Conservation (phyloP, 768 basidiomycete species). For the Auricularia cornea region DNA sequence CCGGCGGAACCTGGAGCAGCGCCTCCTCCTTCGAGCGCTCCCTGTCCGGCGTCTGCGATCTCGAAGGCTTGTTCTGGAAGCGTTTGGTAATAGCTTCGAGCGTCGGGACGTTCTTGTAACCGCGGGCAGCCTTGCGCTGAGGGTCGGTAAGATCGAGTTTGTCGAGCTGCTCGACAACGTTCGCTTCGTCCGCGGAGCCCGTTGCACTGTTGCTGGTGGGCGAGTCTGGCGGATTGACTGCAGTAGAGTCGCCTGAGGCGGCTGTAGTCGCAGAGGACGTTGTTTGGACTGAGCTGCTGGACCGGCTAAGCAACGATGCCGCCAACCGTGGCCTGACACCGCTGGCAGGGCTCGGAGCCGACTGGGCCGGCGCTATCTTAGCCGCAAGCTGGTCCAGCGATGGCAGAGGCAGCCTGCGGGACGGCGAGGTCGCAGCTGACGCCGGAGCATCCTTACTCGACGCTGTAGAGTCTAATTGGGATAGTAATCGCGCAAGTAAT, state of each 20-base stretch:
- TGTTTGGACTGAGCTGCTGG: constrained; percentile 21
- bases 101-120: constrained; percentile 83
- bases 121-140: constrained; percentile 39
- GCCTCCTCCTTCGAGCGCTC: constrained; percentile 1
- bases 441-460: neutral
- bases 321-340: constrained; percentile 56
- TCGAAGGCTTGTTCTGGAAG: constrained; percentile 51
- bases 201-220: constrained; percentile 39
- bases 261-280: constrained; percentile 45
- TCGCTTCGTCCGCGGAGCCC: constrained; percentile 30
- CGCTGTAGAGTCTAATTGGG: neutral
- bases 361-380: constrained; percentile 24
- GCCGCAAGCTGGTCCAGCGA: constrained; percentile 75
- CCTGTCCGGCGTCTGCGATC: constrained; percentile 18
- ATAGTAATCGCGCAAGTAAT: neutral
- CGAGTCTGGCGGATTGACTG: constrained; percentile 59
- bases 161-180: constrained; percentile 47
- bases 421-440: neutral
- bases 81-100: constrained; percentile 80
- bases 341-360: constrained; percentile 11
- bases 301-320: constrained; percentile 52
- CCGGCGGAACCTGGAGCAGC: constrained; percentile 30
- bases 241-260: constrained; percentile 47
- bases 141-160: constrained; percentile 41
- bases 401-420: constrained; percentile 1